Percentiles rank a stretch among this genome's conserved stretches.
Conservation (phyloP, 192 early-diverging fungal species). For the Coemansia sp. region DNA sequence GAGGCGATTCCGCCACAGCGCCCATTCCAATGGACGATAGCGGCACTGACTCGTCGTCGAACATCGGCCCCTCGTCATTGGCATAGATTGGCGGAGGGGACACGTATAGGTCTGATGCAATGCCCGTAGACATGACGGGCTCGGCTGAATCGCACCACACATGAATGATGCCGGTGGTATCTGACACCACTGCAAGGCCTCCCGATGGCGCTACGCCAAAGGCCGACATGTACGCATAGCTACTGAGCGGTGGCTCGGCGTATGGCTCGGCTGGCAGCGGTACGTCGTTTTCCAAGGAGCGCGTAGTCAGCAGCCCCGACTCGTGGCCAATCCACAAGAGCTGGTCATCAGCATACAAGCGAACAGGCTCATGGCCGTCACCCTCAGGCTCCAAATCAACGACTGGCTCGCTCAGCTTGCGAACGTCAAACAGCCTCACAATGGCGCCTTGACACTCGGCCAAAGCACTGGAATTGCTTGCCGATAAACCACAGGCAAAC, state of each 20-base stretch:
- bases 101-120: not conserved
- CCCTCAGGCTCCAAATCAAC: constrained; percentile 11
- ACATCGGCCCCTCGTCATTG: constrained; percentile 1
- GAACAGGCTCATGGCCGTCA: constrained; percentile 24
- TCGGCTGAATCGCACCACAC: constrained; percentile 70
- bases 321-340: constrained; percentile 29
- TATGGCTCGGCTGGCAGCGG: not conserved
- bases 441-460: not conserved
- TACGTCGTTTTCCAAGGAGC: not conserved
- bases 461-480: not conserved
- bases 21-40: constrained; percentile 76
- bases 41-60: constrained; percentile 54
- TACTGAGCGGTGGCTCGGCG: constrained; percentile 45
- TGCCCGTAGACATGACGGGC: constrained; percentile 57
- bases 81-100: not conserved
- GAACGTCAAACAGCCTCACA: constrained; percentile 31
- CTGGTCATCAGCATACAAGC: constrained; percentile 36
- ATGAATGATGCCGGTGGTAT: constrained; percentile 71
- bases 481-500: constrained; percentile 15
- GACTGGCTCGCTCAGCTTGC: constrained; percentile 17
- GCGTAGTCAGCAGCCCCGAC: constrained; percentile 26
- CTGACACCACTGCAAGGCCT: constrained; percentile 72
- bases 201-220: constrained; percentile 79
- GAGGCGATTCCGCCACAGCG: constrained; percentile 66
- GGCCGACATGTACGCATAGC: constrained; percentile 62